Evolutionary conservation across 495 filamentous ascomycete genomes (phyloP), one percentile per base, ranked within the genome.

Genomic region (Tuber borchii): DNA sequence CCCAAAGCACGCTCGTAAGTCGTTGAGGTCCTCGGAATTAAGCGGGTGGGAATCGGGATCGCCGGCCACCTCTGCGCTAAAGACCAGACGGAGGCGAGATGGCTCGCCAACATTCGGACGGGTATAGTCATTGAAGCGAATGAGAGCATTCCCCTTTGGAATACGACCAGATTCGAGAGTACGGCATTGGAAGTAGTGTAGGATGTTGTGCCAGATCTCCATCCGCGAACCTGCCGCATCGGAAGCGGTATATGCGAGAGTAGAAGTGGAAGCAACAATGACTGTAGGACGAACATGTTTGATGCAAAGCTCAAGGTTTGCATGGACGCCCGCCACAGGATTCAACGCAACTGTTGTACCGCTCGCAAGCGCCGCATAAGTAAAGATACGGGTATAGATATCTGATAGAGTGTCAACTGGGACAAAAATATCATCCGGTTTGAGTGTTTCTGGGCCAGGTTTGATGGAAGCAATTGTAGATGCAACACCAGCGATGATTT

Each of bases 261-360:
- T 92, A 40, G 88, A 86, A 1, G 95, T 90, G 0, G 92, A 93
- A 2, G 92, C 90, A 61, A 97, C 88, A 68, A 97, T 86, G 75
- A 98, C 87, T 20, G 93, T 98, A 16, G 95, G 96, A 14, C 90
- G 88, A 39, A 97, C 87, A 40, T 88, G 88, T 71, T 88, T 86
- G 17, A 92, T 91, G 19, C 93, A 93, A 43, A 92, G 81, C 48
- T 86, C 86, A 44, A 97, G 87, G 83, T 95, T 90, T 3, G 90
- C 87, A 44, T 87, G 87, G 39, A 87, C 86, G 12, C 92, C 89
- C 45, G 93, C 91, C 34, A 95, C 93, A 2, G 93, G 93, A 82
- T 93, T 97, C 77, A 99, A 88, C 40, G 94, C 95, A 31, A 98
- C 86, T 0, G 93, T 93, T 48, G 93, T 88, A 80, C 95, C 93